These are phyloP conservation scores for Pecoramyces ruminantium DNA, from an alignment of 192 early-diverging fungal species.

Conservation along the genomic window DNA sequence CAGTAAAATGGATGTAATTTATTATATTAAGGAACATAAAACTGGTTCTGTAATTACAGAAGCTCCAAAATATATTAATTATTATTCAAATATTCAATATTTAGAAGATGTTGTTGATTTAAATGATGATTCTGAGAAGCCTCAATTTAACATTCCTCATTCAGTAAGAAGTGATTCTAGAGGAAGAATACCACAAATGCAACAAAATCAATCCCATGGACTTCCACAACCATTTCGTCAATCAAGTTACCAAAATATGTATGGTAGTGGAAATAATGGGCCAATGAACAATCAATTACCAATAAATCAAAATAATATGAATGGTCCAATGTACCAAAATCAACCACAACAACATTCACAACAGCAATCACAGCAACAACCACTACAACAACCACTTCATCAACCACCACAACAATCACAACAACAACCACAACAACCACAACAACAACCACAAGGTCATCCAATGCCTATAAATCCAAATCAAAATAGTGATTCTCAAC, in stretches of 20 bases:
- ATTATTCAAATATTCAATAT: neutral
- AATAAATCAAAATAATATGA: neutral
- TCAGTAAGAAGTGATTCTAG: neutral
- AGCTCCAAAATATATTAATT: neutral
- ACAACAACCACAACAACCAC: too few relatives aligned
- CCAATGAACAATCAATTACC: neutral
- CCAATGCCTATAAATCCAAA: too few relatives aligned
- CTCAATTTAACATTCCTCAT: neutral
- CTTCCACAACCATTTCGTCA: neutral
- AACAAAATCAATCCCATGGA: neutral
- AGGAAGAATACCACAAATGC: neutral
- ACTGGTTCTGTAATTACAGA: neutral
- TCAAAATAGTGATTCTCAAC: neutral
- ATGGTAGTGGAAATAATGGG: neutral
- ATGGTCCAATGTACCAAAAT: neutral
- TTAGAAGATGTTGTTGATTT: neutral
- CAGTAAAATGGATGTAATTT: slow-evolving; percentile 39
- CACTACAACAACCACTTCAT: too few relatives aligned
- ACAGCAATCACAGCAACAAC: too few relatives aligned
- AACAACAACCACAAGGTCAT: too few relatives aligned
- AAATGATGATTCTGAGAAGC: neutral
- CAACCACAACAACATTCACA: neutral
- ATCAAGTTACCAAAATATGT: neutral
- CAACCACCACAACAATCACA: too few relatives aligned
- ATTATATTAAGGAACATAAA: neutral